Conservation (phyloP, 495 filamentous ascomycete genomes). For the Penicillium cinerascens region DNA sequence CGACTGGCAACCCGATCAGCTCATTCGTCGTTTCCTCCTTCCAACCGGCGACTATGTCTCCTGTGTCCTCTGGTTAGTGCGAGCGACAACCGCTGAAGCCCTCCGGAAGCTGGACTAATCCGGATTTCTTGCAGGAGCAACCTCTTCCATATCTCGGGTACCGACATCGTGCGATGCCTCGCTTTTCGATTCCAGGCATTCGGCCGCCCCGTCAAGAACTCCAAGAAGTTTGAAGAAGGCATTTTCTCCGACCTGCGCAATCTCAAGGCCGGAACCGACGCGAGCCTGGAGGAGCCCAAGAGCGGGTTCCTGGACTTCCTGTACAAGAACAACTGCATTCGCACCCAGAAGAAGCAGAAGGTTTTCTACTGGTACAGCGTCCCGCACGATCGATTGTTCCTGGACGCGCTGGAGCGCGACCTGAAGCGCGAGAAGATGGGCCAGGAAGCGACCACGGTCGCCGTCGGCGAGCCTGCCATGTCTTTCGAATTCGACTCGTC, state of each 20-base stretch:
- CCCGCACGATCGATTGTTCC: constrained; percentile 93
- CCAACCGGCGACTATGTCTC: constrained; percentile 98
- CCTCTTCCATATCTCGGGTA: constrained; percentile 98
- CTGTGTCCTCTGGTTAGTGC: constrained; percentile 84
- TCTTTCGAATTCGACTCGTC: constrained; percentile 99
- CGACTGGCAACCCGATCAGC: constrained; percentile 95
- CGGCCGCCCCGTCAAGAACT: constrained; percentile 96
- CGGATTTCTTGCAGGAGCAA: constrained; percentile 66
- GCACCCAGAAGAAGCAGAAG: constrained; percentile 99
- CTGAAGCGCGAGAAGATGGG: constrained; percentile 99
- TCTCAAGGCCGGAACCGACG: constrained; percentile 95
- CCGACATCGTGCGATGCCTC: constrained; percentile 96
- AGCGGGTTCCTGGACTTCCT: constrained; percentile 97
- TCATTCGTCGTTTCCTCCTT: constrained; percentile 90
- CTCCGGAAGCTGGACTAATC: not conserved
- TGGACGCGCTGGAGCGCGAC: constrained; percentile 95
- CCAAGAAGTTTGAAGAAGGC: constrained; percentile 99
- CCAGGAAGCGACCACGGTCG: constrained; percentile 94
- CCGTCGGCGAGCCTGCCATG: constrained; percentile 91
- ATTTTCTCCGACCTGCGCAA: constrained; percentile 99
- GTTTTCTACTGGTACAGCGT: constrained; percentile 99
- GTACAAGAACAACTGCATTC: constrained; percentile 99
- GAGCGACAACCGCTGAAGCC: not conserved
- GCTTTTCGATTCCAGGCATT: constrained; percentile 99
- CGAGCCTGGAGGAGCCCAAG: constrained; percentile 98